Base-by-base conservation (phyloP, 352 stramenopile species). In the Pythium diclinum region DNA sequence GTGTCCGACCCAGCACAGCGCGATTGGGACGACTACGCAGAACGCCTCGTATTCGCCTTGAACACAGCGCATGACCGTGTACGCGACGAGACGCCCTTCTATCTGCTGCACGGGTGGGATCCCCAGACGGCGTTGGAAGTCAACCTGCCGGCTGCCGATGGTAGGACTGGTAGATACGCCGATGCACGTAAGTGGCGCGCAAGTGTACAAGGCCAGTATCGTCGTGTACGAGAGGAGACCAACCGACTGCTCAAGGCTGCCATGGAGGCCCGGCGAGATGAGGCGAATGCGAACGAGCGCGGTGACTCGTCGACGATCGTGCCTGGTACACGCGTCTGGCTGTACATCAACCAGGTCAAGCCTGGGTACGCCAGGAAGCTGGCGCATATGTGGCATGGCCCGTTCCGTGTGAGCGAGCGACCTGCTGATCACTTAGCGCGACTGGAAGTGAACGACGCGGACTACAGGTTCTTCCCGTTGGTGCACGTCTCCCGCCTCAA, bases 1-100 rank as follows among this genome's bases (percentile, higher is more conserved):
- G 53, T 74, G 16, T 1, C 42, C 17, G 68, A 73, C 28, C 25
- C 53, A n/a, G 52, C 64, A 13, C 65, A 70, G 23, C 17, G 51
- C 0, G 65, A 76, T 17, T 76, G 70, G 59, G 65, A 73, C 36
- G 61, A 73, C 19, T 76, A 76, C 28, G 70, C 70, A 1, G 65
- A 71, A 17, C 33, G 61, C 0, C 32, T 73, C 13, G 40, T 46
- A 10, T 67, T 71, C 11, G 68, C 63, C 0, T 11, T 71, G 3
- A 75, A 75, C 44, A 67, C 63, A 2, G 6, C 68, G 0, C 32
- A 59, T 8, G 60, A 72, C 21, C 30, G 21, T 0, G 34, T 34
- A 3, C 28, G 63, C 1, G 1, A 34, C 3, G 60, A 75, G 6
- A 65, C 59, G 0, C 59, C 59, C n/a, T 69, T 65, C 56, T 75